phyloP scores from a whole-genome alignment of 2,329 filamentous ascomycete genomes.

The Paecilomyces variotii region DNA sequence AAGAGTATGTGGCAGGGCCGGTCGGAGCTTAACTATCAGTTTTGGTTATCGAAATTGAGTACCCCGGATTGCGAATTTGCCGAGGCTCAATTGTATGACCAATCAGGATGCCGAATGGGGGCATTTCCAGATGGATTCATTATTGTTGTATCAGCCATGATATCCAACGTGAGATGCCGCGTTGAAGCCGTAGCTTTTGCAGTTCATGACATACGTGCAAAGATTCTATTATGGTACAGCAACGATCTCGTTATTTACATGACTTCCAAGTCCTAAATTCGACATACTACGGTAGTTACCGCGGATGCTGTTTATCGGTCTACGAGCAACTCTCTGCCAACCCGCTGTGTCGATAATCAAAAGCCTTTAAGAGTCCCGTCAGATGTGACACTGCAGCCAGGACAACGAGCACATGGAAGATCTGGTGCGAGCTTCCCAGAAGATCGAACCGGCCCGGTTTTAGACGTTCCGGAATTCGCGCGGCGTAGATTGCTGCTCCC shows the following conservation, averaged over 20 bases:
- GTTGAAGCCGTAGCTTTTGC: neutral
- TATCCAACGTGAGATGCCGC: neutral
- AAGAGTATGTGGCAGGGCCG: no score
- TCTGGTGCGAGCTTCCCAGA: constrained; percentile 87
- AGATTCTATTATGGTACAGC: neutral
- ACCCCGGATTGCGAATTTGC: neutral
- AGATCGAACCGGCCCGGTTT: constrained; percentile 78
- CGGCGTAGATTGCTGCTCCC: constrained; percentile 78
- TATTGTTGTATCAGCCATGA: neutral
- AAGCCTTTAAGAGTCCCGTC: constrained; percentile 71
- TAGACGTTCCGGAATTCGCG: constrained; percentile 73
- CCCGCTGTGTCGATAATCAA: constrained; percentile 70
- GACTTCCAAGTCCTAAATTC: neutral
- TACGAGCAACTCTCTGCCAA: constrained; percentile 44
- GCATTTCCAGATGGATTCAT: neutral
- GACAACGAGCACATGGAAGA: constrained; percentile 87
- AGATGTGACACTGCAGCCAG: constrained; percentile 75
- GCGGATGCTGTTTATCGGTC: constrained; percentile 8
- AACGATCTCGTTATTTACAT: neutral
- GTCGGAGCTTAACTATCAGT: neutral
- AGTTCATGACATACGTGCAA: neutral
- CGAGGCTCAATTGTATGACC: neutral
- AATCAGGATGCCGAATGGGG: neutral
- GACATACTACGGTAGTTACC: neutral
- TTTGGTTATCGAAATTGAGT: neutral